These are phyloP conservation scores for Cercospora janseana DNA, from an alignment of 2,329 filamentous ascomycete genomes.

Conservation along the genomic window DNA sequence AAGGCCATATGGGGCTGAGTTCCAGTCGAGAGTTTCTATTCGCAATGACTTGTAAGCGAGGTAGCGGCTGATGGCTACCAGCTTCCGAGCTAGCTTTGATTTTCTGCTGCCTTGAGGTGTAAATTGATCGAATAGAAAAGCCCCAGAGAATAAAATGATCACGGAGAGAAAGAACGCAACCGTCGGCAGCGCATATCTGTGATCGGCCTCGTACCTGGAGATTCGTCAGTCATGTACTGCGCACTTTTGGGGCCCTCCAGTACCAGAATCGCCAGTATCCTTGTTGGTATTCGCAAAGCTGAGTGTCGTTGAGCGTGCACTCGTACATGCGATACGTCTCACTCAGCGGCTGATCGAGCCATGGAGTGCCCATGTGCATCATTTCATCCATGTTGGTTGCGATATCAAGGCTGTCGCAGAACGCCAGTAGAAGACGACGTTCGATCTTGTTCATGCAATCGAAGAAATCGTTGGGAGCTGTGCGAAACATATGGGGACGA, in stretches of 20 bases:
- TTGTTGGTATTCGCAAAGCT: slow-evolving; percentile 48
- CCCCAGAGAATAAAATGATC: slow-evolving; percentile 50
- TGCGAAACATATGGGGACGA: too few species aligned
- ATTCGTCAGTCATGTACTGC: neutral
- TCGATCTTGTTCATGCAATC: neutral
- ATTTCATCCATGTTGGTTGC: slow-evolving; percentile 16
- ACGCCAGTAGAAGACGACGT: neutral
- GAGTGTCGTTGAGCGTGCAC: slow-evolving; percentile 37
- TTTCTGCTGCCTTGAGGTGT: slow-evolving; percentile 17
- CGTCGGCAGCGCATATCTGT: slow-evolving; percentile 53
- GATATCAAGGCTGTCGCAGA: neutral
- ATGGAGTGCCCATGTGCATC: slow-evolving; percentile 31
- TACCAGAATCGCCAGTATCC: slow-evolving; percentile 51
- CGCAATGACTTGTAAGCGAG: slow-evolving; percentile 44
- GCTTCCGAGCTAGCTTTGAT: slow-evolving; percentile 24
- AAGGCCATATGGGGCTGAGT: slow-evolving; percentile 48
- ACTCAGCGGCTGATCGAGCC: slow-evolving; percentile 43
- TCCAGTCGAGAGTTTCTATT: slow-evolving; percentile 40
- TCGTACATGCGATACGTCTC: slow-evolving; percentile 38
- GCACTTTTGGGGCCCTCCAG: neutral
- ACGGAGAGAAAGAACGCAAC: slow-evolving; percentile 52
- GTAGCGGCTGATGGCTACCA: slow-evolving; percentile 41
- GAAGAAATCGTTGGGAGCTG: neutral
- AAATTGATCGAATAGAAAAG: slow-evolving; percentile 37
- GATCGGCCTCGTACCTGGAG: slow-evolving; percentile 55